These are phyloP conservation scores for Gyrodon lividus DNA, from an alignment of 768 basidiomycete species.

Conservation along the genomic window DNA sequence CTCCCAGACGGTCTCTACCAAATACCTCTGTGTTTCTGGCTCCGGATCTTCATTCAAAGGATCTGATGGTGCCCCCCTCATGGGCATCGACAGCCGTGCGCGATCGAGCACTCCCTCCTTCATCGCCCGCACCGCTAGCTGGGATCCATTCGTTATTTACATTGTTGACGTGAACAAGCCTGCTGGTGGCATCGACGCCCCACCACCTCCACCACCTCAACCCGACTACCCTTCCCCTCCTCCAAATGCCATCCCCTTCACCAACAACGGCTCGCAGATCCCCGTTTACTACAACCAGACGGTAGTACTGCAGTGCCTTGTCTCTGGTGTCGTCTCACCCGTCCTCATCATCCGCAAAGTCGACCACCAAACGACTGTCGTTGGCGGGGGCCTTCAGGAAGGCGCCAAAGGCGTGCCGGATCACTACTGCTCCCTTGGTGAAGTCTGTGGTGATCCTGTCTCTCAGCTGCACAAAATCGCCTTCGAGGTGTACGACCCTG, in stretches of 20 bases:
- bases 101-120: slow-evolving; percentile 80
- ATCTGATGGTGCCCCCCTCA: slow-evolving; percentile 84
- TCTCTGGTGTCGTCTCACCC: slow-evolving; percentile 91
- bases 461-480: slow-evolving; percentile 96
- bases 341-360: slow-evolving; percentile 93
- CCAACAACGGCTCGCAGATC: slow-evolving; percentile 79
- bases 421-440: slow-evolving; percentile 78
- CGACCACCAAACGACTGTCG: slow-evolving; percentile 84
- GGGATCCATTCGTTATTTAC: slow-evolving; percentile 97
- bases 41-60: slow-evolving; percentile 90
- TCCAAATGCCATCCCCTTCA: slow-evolving; percentile 85
- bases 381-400: slow-evolving; percentile 88
- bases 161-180: slow-evolving; percentile 92
- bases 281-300: slow-evolving; percentile 97
- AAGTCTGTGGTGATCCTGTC: slow-evolving; percentile 91
- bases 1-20: slow-evolving; percentile 93
- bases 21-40: slow-evolving; percentile 94
- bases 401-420: slow-evolving; percentile 83
- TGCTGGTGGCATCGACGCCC: slow-evolving; percentile 69
- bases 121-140: slow-evolving; percentile 85
- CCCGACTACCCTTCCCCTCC: slow-evolving; percentile 91
- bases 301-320: slow-evolving; percentile 90
- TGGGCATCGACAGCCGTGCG: slow-evolving; percentile 73
- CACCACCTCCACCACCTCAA: slow-evolving; percentile 79
- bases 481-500: slow-evolving; percentile 82